A percentile compares a stretch with the other conserved stretches of the same genome.
These are phyloP conservation scores for Nemania bipapillata DNA, from an alignment of 2,329 filamentous ascomycete genomes.

Conservation along the genomic window DNA sequence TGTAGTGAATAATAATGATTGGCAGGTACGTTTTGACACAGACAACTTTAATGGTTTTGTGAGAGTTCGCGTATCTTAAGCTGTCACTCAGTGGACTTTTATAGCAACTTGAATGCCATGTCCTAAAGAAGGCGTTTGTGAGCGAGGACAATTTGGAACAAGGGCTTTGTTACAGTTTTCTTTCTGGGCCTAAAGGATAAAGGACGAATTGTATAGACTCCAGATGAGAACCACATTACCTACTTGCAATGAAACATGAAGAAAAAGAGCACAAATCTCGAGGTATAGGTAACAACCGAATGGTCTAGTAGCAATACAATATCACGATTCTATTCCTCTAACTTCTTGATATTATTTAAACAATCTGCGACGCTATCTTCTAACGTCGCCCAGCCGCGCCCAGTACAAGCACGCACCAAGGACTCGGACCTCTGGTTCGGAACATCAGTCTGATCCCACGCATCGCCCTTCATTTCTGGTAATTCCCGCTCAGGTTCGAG, in stretches of 20 bases:
- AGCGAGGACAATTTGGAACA: not conserved
- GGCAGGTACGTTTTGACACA: not conserved
- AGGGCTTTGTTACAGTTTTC: not conserved
- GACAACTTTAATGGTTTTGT: not conserved
- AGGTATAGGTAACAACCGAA: not conserved
- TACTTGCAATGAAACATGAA: not conserved
- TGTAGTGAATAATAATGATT: not conserved
- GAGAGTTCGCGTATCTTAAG: no score
- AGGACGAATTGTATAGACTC: not conserved
- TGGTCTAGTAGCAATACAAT: not conserved
- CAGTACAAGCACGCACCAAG: constrained; percentile 46
- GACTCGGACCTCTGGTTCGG: constrained; percentile 46
- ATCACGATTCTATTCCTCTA: not conserved
- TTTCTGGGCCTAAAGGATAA: not conserved
- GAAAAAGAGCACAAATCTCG: not conserved
- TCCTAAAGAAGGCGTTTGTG: not conserved
- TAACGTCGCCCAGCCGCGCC: constrained; percentile 48
- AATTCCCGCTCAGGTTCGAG: constrained; percentile 47
- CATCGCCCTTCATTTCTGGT: constrained; percentile 41
- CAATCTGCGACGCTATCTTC: constrained; percentile 49
- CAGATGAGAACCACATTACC: not conserved
- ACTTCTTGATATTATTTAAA: constrained; percentile 33
- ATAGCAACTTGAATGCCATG: not conserved
- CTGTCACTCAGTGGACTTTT: not conserved
- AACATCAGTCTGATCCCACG: constrained; percentile 50